Evolutionary conservation across 1,139 yeast genomes (phyloP).

Genomic region (Insectozyma bohioensis): DNA sequence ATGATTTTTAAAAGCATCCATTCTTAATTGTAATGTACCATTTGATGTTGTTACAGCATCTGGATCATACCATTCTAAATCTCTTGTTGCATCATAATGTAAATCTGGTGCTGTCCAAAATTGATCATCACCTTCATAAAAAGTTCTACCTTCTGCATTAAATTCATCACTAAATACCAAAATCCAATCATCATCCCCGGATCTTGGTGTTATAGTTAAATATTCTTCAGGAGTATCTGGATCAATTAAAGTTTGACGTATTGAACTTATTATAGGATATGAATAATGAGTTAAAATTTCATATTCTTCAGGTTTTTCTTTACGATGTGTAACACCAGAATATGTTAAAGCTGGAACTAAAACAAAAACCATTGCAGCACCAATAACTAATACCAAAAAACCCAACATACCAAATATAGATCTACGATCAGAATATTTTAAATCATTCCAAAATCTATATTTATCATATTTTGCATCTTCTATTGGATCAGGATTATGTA

Average conservation of each 20-base stretch:
- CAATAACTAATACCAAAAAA: slow-evolving; percentile 52
- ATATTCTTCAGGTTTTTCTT: slow-evolving; percentile 28
- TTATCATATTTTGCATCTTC: slow-evolving; percentile 80
- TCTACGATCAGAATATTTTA: slow-evolving; percentile 59
- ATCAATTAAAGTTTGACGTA: slow-evolving; percentile 64
- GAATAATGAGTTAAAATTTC: slow-evolving; percentile 55
- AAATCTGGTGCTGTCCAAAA: slow-evolving; percentile 77
- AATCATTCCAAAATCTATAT: slow-evolving; percentile 57
- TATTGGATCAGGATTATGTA: slow-evolving; percentile 92
- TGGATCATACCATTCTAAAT: slow-evolving; percentile 87
- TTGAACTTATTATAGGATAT: slow-evolving; percentile 61
- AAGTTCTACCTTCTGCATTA: slow-evolving; percentile 78
- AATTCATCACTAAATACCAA: slow-evolving; percentile 84
- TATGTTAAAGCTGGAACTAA: slow-evolving; percentile 75
- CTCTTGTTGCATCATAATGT: slow-evolving; percentile 77
- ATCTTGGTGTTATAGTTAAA: slow-evolving; percentile 39
- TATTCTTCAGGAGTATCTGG: slow-evolving; percentile 75
- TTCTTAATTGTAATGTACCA: slow-evolving; percentile 62
- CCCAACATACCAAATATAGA: slow-evolving; percentile 64
- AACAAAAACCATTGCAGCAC: slow-evolving; percentile 63
- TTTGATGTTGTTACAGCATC: slow-evolving; percentile 71
- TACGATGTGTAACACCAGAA: slow-evolving; percentile 52
- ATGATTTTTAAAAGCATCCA: slow-evolving; percentile 77
- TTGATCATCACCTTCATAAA: slow-evolving; percentile 82
- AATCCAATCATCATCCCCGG: slow-evolving; percentile 66